These are phyloP conservation scores for Hypholoma fasciculare DNA, from an alignment of 768 basidiomycete species.

Conservation along the genomic window DNA sequence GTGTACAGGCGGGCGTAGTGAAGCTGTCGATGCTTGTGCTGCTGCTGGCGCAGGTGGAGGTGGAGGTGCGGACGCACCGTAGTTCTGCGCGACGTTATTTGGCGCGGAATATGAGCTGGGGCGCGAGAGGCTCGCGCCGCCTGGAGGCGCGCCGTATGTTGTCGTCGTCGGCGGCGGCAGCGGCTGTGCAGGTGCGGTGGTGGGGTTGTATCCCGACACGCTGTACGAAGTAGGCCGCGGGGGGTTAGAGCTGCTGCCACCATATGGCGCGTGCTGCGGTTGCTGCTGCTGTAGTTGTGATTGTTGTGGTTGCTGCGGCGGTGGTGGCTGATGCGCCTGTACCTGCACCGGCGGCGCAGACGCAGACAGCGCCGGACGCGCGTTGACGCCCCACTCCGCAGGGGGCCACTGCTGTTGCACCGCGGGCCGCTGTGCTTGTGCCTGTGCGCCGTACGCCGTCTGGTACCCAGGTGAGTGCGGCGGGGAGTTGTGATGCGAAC, in stretches of 20 bases:
- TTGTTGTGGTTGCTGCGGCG: too few relatives aligned
- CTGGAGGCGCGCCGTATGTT: slow-evolving; percentile 5
- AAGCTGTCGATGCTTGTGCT: too few relatives aligned
- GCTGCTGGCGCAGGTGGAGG: not conserved
- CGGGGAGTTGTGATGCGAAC: slow-evolving; percentile 1
- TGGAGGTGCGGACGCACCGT: not conserved
- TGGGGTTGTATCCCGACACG: too few relatives aligned
- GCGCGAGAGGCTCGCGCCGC: slow-evolving; percentile 32
- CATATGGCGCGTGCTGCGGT: too few relatives aligned
- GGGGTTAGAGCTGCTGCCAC: too few relatives aligned
- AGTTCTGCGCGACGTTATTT: not conserved
- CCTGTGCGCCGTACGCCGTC: not conserved
- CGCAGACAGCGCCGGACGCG: slow-evolving; percentile 14
- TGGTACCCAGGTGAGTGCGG: slow-evolving; percentile 14
- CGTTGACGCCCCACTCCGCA: slow-evolving; percentile 36
- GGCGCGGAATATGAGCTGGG: slow-evolving; percentile 29
- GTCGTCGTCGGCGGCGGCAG: slow-evolving; percentile 13
- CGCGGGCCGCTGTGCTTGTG: slow-evolving; percentile 9
- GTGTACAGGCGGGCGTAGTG: not conserved
- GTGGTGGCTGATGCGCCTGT: too few relatives aligned
- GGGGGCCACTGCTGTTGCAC: slow-evolving; percentile 43
- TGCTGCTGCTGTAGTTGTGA: too few relatives aligned
- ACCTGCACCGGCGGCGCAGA: not conserved
- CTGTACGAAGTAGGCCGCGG: too few relatives aligned
- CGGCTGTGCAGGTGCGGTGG: not conserved